Conservation (phyloP, 2,329 filamentous ascomycete genomes). For the Pleoardoris graminearum region DNA sequence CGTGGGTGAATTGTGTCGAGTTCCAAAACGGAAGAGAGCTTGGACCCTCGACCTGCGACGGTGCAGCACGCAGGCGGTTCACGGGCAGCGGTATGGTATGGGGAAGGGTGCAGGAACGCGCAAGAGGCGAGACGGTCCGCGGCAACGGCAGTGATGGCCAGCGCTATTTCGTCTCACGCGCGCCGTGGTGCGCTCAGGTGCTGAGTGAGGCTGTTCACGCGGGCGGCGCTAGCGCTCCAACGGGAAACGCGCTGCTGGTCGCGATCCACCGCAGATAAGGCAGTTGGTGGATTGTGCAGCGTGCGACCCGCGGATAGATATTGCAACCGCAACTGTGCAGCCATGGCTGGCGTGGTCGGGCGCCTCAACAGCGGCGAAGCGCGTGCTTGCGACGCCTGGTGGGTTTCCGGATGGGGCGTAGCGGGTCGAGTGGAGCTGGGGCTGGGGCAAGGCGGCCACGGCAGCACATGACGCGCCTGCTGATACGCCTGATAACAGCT, state of each 20-base stretch:
- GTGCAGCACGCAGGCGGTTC: conserved; percentile 14
- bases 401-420: not conserved
- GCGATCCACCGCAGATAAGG: too few species aligned
- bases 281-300: too few species aligned
- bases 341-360: too few species aligned
- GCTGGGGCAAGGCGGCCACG: conserved; percentile 3
- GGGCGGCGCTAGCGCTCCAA: conserved; percentile 15
- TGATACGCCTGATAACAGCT: conserved; percentile 10
- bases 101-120: conserved; percentile 8
- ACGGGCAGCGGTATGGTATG: conserved; percentile 1
- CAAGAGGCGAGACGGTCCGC: too few species aligned
- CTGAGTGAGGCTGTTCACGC: conserved; percentile 24
- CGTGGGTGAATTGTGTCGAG: conserved; percentile 6
- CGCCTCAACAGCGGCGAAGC: not conserved
- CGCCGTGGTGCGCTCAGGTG: conserved; percentile 18
- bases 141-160: not conserved
- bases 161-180: conserved; percentile 21
- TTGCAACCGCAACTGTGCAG: too few species aligned
- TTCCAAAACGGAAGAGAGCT: conserved; percentile 21
- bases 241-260: conserved; percentile 16
- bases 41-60: conserved; percentile 20
- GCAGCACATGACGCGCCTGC: too few species aligned
- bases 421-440: not conserved
- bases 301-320: too few species aligned
- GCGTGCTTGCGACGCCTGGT: not conserved